These are phyloP conservation scores for Phanerodontia chrysosporium DNA, from an alignment of 768 basidiomycete genomes.

Conservation along the genomic window DNA sequence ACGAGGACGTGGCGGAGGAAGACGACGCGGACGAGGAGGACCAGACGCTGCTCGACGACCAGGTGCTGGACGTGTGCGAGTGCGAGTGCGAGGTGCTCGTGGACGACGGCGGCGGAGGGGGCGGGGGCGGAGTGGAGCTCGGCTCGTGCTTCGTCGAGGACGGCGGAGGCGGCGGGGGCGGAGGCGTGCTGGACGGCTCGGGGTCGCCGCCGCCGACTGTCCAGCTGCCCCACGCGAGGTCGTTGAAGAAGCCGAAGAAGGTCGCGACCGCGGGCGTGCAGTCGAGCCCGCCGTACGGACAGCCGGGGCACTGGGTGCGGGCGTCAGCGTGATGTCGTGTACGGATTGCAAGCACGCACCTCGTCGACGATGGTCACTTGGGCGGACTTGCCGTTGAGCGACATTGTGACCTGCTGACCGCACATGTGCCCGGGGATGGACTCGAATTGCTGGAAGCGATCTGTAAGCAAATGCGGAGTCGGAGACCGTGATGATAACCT, in stretches of 20 bases:
- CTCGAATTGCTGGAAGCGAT: conserved; percentile 47
- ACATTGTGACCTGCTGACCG: conserved; percentile 53
- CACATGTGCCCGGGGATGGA: conserved; percentile 46
- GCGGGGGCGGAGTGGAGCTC: neutral
- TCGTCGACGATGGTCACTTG: conserved; percentile 59
- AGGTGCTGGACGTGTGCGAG: neutral
- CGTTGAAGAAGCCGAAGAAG: conserved; percentile 38
- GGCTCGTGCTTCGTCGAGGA: neutral
- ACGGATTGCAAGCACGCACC: conserved; percentile 28
- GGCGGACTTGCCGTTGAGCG: conserved; percentile 51
- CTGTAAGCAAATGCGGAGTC: conserved; percentile 5
- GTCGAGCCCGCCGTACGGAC: conserved; percentile 55
- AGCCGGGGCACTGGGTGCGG: conserved; percentile 55
- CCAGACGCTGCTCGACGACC: neutral
- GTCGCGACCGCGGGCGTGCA: conserved; percentile 50
- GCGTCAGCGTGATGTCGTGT: too few species aligned
- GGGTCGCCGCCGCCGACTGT: conserved; percentile 22
- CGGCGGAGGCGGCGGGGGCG: conserved; percentile 9
- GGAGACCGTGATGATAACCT: conserved; percentile 18
- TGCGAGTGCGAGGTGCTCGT: conserved; percentile 2
- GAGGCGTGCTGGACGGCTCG: neutral
- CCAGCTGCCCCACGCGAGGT: conserved; percentile 46
- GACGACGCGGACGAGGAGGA: neutral
- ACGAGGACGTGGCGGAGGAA: neutral
- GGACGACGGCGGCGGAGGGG: conserved; percentile 12